Evolutionary conservation across 2,329 filamentous ascomycete genomes (phyloP), one percentile per base, ranked within the genome.

Genomic region (Xylariomycetidae sp.): DNA sequence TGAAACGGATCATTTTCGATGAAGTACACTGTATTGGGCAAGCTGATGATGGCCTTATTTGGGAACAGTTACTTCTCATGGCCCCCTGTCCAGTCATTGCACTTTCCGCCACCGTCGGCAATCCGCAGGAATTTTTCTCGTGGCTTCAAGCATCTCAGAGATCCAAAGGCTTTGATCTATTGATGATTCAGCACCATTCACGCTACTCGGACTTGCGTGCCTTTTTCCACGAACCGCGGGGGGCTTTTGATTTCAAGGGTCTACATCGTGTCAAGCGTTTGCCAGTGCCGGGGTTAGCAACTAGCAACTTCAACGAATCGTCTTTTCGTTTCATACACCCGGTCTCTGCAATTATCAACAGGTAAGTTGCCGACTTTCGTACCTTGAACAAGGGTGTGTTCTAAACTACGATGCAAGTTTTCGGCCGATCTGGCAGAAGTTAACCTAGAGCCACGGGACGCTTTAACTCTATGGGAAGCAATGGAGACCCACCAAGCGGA

Each of bases 21-120:
- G 85, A 90, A 59, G 79, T 89, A 2, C 85, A 90, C 53, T 87
- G 77, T 20, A 89, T 90, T 38, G 82, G 85, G 0, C 79, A 88
- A 52, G 73, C 79, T 0, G 80, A 88, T 6, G 84, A 89, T 44
- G 84, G 84, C 33, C 63, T 88, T 2, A 67, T 88, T 3, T 90
- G 83, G 84, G 84, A 90, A 48, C 84, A 89, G 50, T 66, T 90
- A 4, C 63, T 89, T 2, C 68, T 89, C 1, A 68, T 87, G 40
- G 74, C 83, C 0, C 83, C 83, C 1, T 89, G 83, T 45, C 85
- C 82, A 0, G 84, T 90, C 31, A 83, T 89, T 42, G 85, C 85
- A 0, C 69, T 90, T 2, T 89, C 85, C 2, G 85, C 85, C 2
- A 90, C 85, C 0, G 80, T 90, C 11, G 85, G 84, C 4, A 89